Base-by-base conservation (phyloP, 495 filamentous ascomycete genomes). In the Podospora pseudopauciseta region DNA sequence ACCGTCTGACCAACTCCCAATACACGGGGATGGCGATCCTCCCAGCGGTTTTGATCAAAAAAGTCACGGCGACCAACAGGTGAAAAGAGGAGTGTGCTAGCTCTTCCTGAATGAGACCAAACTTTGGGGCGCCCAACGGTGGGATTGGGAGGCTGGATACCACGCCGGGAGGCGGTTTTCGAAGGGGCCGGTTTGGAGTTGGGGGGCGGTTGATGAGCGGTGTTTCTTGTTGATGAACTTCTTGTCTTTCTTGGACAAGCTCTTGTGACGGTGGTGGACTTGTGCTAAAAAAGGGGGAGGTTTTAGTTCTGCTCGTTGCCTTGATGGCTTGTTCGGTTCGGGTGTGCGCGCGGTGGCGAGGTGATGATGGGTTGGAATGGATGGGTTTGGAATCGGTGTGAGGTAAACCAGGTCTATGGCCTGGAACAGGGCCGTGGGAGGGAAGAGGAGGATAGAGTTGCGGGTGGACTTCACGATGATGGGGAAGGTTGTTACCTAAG, bases 51-150 rank as follows among this genome's bases (percentile, higher is more conserved):
- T 89, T 85, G 76, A 94, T 97, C 5, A 97, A 84, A 68, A 97
- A 94, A 0, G 91, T 91, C 3, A 91, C 87, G 16, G 89, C 90
- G 56, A 95, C 81, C 16, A 95, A 84, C 5, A 95, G 82, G 5
- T 84, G 84, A 72, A 93, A 93, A 1, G 92, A 91, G 60, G 90
- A 79, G 65, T 82, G 74, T 3, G 89, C 86, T 56, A 95, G 85
- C 68, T 89, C 84, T 79, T 97, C 93, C 79, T 97, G 93, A 49
- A 96, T 86, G 18, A 97, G 82, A 0, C 93, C 93, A 75, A 96
- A 96, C 28, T 73, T 70, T 0, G 82, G 74, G 1, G 84, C 78
- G 27, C 85, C 80, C 54, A 94, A 86, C 0, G 87, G 84, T 7
- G 92, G 92, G 67, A 94, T 91, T 6, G 89, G 89, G 13, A 91